Evolutionary conservation across 2,329 filamentous ascomycete genomes (phyloP), one percentile per base, ranked within the genome.

Genomic region (Colletotrichum theobromicola): DNA sequence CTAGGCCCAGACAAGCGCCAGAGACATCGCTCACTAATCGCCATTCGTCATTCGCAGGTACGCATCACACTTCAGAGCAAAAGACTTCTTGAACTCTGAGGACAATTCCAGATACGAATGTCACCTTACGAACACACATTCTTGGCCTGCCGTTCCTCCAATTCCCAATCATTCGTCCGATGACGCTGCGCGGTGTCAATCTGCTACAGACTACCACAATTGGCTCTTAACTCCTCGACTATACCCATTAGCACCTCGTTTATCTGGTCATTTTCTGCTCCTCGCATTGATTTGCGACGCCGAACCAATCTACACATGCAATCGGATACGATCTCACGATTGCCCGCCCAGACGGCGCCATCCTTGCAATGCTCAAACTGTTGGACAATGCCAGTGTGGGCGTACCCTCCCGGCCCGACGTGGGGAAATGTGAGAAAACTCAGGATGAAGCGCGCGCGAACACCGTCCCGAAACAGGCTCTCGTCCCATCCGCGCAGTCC

Each of bases 341-440:
- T 58, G n/a, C 37, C 21, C 53, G 18, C 18, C 60, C 21, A 60
- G 24, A 67, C 30, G 30, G 61, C 61, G 30, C 15, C 30, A 66
- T 55, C 72, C 72, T 60, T 71, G 72, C 26, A 50, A 46, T 55
- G 53, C 61, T 71, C 53, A 66, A 66, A 61, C 67, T 50, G 60
- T 26, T 42, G 61, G 67, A 66, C 61, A 34, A 62, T 65, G 67
- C 37, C 60, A 61, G 53, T 37, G 37, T 55, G 21, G 46, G 34
- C 67, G 60, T 28, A 28, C 28, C 26, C 34, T 53, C 37, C 32
- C 53, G 67, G 57, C 30, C 66, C 37, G 62, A 62, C 61, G 61
- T 65, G 61, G 61, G 67, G 30, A 62, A 58, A 10, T 18, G 60
- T 64, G 61, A 30, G 46, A 69, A 28, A 55, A 30, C 57, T 62